phyloP scores from a whole-genome alignment of 2,329 filamentous ascomycete species.

The Cercospora berteroae region DNA sequence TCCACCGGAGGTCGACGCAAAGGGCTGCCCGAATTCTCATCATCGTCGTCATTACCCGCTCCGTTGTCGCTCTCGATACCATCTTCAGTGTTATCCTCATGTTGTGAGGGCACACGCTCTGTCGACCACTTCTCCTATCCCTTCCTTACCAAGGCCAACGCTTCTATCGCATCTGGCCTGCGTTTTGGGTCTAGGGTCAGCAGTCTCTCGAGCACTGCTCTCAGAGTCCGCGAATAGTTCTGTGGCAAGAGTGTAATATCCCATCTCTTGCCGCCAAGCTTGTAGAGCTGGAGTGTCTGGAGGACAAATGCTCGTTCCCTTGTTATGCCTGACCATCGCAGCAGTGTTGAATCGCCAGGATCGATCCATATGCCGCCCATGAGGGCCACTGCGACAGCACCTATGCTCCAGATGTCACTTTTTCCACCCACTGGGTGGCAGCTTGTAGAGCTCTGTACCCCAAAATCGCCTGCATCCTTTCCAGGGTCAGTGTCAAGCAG shows the following conservation, averaged over 20 bases:
- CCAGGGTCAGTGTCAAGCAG: slow-evolving; percentile 1
- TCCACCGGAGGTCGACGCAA: background rate
- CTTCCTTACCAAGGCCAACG: background rate
- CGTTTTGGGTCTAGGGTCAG: slow-evolving; percentile 1
- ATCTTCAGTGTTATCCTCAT: background rate
- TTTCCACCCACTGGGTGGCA: background rate
- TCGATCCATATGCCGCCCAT: slow-evolving; percentile 19
- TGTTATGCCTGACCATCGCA: background rate
- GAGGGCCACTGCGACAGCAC: slow-evolving; percentile 17
- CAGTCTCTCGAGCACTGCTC: background rate
- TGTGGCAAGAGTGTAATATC: background rate
- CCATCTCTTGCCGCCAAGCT: slow-evolving; percentile 8
- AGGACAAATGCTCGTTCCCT: slow-evolving; percentile 5
- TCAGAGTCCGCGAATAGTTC: background rate
- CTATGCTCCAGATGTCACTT: slow-evolving; percentile 20
- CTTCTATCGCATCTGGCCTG: background rate
- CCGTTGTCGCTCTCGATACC: background rate
- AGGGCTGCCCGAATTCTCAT: background rate
- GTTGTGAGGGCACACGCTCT: background rate
- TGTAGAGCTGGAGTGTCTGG: slow-evolving; percentile 6
- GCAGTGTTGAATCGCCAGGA: background rate
- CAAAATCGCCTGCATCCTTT: background rate
- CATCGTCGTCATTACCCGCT: background rate
- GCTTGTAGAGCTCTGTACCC: background rate
- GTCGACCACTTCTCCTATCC: background rate